These are phyloP conservation scores for Exophiala aquamarina DNA, from an alignment of 2,329 filamentous ascomycete species.

Conservation along the genomic window DNA sequence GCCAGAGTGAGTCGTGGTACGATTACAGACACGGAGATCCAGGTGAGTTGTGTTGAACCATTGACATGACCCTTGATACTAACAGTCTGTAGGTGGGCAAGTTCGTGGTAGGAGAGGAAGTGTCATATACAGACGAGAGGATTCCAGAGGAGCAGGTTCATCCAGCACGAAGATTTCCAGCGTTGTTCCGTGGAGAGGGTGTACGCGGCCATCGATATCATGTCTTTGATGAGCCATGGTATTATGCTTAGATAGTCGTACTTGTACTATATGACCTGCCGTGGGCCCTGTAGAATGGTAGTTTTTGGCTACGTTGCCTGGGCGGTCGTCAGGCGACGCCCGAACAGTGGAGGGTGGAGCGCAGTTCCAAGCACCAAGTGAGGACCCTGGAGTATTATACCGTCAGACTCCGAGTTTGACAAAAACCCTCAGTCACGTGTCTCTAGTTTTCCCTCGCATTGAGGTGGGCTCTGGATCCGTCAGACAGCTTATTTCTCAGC, in stretches of 20 bases:
- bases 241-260: constrained; percentile 46
- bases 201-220: constrained; percentile 90
- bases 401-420: too few species aligned
- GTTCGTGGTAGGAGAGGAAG: constrained; percentile 76
- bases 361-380: too few species aligned
- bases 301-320: too few species aligned
- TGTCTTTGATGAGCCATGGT: constrained; percentile 89
- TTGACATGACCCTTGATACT: constrained; percentile 14
- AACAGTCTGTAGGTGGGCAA: constrained; percentile 67
- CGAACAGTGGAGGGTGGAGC: too few species aligned
- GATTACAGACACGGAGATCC: constrained; percentile 95
- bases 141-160: constrained; percentile 73
- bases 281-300: neutral
- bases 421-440: too few species aligned
- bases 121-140: constrained; percentile 63
- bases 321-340: too few species aligned
- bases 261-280: neutral
- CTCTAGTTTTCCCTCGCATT: too few species aligned
- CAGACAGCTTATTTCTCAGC: too few species aligned
- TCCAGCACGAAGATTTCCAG: constrained; percentile 77
- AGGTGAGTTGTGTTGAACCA: constrained; percentile 55
- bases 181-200: constrained; percentile 78
- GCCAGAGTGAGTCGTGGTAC: constrained; percentile 83
- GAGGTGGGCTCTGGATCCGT: too few species aligned
- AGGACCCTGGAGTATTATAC: too few species aligned